A percentile compares a stretch with the other conserved stretches of the same genome.
phyloP scores from a whole-genome alignment of 164 flowering plant species.

The Aristolochia fimbriata region DNA sequence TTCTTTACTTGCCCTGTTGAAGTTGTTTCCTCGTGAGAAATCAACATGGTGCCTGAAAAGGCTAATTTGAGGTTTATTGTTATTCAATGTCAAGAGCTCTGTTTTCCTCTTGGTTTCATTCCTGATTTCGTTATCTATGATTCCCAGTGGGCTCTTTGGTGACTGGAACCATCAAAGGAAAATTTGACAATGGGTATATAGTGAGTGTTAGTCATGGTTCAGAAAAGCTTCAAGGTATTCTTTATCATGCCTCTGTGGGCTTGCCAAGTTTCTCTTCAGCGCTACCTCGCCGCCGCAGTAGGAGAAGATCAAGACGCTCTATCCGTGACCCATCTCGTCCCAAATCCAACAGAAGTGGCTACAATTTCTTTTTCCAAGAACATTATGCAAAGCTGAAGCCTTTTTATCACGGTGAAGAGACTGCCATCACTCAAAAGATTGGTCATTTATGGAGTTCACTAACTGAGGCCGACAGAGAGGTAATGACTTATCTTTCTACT shows the following conservation, averaged over 20 bases:
- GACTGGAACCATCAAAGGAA: conserved; percentile 63
- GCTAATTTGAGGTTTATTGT: no score
- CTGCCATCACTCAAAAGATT: conserved; percentile 40
- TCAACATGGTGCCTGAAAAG: no score
- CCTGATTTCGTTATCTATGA: neutral
- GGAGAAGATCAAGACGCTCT: conserved; percentile 37
- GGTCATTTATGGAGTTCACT: conserved; percentile 50
- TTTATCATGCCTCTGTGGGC: conserved; percentile 50
- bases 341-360: conserved; percentile 55
- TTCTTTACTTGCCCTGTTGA: no score
- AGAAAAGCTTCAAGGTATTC: conserved; percentile 58
- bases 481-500: conserved; percentile 2
- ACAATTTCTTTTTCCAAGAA: conserved; percentile 62
- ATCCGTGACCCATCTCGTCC: conserved; percentile 41
- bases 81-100: no score
- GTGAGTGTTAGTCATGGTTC: conserved; percentile 51
- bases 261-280: conserved; percentile 15
- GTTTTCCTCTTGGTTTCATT: no score
- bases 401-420: conserved; percentile 38
- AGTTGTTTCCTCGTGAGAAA: no score
- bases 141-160: conserved; percentile 37
- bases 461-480: conserved; percentile 60
- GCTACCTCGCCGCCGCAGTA: conserved; percentile 17
- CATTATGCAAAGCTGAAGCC: conserved; percentile 45
- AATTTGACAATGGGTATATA: conserved; percentile 71